Evolutionary conservation across 345 rosid species (phyloP).

Genomic region (Brassica cretica): DNA sequence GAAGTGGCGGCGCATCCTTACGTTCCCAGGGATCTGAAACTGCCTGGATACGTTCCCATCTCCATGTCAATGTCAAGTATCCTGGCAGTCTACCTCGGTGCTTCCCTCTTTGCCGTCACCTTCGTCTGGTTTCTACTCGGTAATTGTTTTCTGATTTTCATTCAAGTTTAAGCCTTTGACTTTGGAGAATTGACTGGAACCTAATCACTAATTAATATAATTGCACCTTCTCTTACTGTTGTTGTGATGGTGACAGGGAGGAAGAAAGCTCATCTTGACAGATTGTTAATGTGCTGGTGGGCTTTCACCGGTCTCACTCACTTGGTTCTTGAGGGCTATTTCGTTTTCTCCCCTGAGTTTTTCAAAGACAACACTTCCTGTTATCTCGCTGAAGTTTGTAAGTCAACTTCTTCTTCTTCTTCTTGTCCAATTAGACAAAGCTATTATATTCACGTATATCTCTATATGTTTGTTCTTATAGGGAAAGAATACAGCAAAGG

Average conservation of each 20-base stretch:
- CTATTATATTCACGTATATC: neutral
- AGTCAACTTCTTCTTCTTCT: constrained; percentile 39
- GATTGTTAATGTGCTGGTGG: constrained; percentile 96
- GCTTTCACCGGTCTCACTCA: constrained; percentile 92
- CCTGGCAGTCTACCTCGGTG: constrained; percentile 45
- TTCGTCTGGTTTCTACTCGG: constrained; percentile 77
- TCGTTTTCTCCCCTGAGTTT: constrained; percentile 86
- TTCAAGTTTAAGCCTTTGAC: neutral
- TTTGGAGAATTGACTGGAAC: neutral
- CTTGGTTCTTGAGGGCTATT: constrained; percentile 81
- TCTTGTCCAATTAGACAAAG: neutral
- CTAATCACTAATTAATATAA: neutral
- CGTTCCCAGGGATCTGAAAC: constrained; percentile 55
- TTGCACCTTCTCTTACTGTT: neutral
- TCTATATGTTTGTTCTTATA: constrained; percentile 30
- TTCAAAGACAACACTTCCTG: constrained; percentile 66
- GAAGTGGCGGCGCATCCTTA: neutral
- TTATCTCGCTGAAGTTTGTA: constrained; percentile 94
- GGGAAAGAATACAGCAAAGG: constrained; percentile 99
- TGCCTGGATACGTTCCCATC: constrained; percentile 62
- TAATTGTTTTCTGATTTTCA: no score
- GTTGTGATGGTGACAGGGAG: constrained; percentile 23
- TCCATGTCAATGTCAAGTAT: constrained; percentile 63
- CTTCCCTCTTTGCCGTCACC: constrained; percentile 59
- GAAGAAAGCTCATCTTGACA: constrained; percentile 52